phyloP scores from a whole-genome alignment of 2,329 filamentous ascomycete species.

The Fusarium sp. region DNA sequence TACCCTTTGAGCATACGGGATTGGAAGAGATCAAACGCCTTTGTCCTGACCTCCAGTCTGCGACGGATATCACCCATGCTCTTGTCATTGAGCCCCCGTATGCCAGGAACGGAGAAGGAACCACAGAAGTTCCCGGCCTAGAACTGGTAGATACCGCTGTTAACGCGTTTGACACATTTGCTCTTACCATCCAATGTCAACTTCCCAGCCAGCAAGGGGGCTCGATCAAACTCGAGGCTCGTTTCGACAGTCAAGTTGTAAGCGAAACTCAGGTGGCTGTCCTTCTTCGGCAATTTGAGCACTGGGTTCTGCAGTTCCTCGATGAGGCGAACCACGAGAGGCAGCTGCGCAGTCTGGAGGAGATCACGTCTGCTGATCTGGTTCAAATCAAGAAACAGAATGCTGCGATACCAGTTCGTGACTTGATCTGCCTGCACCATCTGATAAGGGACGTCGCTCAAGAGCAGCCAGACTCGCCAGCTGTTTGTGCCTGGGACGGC shows the following conservation, averaged over 20 bases:
- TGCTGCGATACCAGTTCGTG: neutral
- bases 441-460: neutral
- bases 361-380: neutral
- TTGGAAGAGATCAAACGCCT: neutral
- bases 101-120: neutral
- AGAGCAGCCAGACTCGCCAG: neutral
- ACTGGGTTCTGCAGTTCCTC: neutral
- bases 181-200: neutral
- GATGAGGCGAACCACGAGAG: neutral
- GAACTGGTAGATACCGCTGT: neutral
- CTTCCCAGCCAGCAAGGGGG: neutral
- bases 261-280: neutral
- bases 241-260: conserved; percentile 1
- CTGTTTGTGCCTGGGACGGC: neutral
- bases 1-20: conserved; percentile 1
- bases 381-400: neutral
- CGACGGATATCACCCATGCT: neutral
- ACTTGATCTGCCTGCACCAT: neutral
- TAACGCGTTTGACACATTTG: neutral
- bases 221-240: neutral
- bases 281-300: neutral
- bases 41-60: neutral
- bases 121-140: neutral
- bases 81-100: neutral
- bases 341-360: neutral